Evolutionary conservation across 225 moss, liverwort and hornwort genomes (phyloP), one percentile per base, ranked within the genome.

Genomic region (Takakia lepidozioides): DNA sequence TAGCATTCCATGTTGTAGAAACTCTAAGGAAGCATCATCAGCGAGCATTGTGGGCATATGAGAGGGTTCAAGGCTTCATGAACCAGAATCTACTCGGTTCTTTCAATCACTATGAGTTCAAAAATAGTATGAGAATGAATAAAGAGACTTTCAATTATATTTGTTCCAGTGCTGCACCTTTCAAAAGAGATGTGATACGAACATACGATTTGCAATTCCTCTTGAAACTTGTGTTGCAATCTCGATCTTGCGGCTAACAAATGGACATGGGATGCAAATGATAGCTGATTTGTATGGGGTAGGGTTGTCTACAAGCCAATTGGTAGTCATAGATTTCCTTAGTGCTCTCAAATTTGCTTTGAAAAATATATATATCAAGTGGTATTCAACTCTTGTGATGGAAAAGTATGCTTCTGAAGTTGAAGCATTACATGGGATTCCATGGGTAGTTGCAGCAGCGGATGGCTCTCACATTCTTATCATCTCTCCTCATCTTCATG

Each of bases 391-490:
- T 15, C 13, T 22, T 3, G 24, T 19, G 48, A 20, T 20, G 48
- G 6, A 20, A 14, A 48, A 48, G 5, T 19, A 1, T 25, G 19
- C 48, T 3, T 0, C 19, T 6, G 48, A 20, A 7, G 19, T 48
- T 48, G 48, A 48, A 24, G 24, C 19, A 24, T 14, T 48, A 5
- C 48, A 48, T 22, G 24, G 48, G 14, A 48, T 24, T 14, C 48
- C 48, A 20, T 48, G 3, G 19, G 22, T 48, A 3, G 48, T 48
- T 19, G 48, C 19, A 14, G 48, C 48, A 25, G 48, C 24, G 19
- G 48, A 48, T 48, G 48, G 48, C 16, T 48, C 48, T 3, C 1
- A 19, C 24, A 48, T 48, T 25, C 48, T 26, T 25, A 48, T 48
- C 13, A 19, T 48, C 13, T 11, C 13, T 20, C 48, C 48, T 19